Conservation (phyloP, 352 stramenopile genomes). For the Globisporangium sylvaticum region DNA sequence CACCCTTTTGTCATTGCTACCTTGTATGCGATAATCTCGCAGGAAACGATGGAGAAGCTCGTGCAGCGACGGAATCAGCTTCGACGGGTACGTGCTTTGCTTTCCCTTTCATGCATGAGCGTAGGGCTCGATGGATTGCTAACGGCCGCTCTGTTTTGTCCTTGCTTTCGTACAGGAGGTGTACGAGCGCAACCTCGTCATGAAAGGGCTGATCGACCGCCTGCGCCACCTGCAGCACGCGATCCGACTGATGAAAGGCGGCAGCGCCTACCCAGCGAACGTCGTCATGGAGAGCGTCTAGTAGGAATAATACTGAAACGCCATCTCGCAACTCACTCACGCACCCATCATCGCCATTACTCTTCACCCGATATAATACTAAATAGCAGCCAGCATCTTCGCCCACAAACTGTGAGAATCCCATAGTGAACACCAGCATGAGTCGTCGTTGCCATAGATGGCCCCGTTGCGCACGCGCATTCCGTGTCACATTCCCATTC, state of each 20-base stretch:
- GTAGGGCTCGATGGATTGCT: neutral
- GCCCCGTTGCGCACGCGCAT: neutral
- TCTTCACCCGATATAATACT: neutral
- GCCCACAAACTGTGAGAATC: neutral
- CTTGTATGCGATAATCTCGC: neutral
- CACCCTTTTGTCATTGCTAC: neutral
- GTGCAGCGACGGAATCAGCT: slow-evolving; percentile 64
- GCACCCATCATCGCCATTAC: neutral
- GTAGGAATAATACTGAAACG: neutral
- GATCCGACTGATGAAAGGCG: slow-evolving; percentile 68
- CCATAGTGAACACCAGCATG: neutral
- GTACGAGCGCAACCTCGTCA: slow-evolving; percentile 81
- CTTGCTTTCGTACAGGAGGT: slow-evolving; percentile 45
- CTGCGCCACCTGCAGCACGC: slow-evolving; percentile 73
- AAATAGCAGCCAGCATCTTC: neutral
- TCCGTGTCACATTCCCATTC: neutral
- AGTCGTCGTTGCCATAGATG: neutral
- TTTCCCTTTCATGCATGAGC: neutral
- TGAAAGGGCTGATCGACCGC: slow-evolving; percentile 82
- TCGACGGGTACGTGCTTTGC: slow-evolving; percentile 41
- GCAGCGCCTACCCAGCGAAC: slow-evolving; percentile 46
- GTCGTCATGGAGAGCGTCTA: slow-evolving; percentile 81
- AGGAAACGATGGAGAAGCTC: slow-evolving; percentile 53
- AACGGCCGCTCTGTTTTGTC: too few relatives aligned
- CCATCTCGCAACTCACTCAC: neutral